phyloP scores from a whole-genome alignment of 179 eudicot species.

The Nepenthes alata region DNA sequence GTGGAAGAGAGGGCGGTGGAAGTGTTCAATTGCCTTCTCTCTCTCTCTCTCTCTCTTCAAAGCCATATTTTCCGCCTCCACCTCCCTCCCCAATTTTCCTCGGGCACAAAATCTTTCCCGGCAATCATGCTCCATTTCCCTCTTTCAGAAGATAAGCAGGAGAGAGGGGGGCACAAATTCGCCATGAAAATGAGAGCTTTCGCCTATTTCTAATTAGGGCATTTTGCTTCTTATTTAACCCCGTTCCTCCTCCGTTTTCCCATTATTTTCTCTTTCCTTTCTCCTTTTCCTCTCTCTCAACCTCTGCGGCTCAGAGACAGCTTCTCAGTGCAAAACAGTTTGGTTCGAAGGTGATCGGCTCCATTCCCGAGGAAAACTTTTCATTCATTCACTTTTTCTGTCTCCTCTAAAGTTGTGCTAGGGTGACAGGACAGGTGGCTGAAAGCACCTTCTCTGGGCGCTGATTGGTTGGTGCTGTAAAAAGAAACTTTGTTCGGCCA shows the following conservation, averaged over 20 bases:
- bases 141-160: conserved; percentile 32
- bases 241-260: conserved; percentile 9
- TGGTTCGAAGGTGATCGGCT: no score
- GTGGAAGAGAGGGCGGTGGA: conserved; percentile 4
- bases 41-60: background rate
- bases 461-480: no score
- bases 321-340: background rate
- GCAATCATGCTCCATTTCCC: conserved; percentile 1
- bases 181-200: conserved; percentile 15
- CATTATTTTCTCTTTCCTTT: background rate
- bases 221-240: conserved; percentile 32
- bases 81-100: background rate
- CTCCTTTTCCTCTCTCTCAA: background rate
- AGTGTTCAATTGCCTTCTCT: background rate
- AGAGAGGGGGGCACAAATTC: conserved; percentile 12
- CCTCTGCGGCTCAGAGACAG: conserved; percentile 6
- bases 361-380: no score
- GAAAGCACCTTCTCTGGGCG: no score
- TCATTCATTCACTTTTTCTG: no score
- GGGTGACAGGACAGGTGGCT: no score
- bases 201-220: background rate
- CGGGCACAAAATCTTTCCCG: no score
- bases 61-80: conserved; percentile 1
- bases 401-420: no score
- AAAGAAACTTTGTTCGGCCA: no score